Conservation (phyloP, 306 rosid species). For the Cucurbita pepo region DNA sequence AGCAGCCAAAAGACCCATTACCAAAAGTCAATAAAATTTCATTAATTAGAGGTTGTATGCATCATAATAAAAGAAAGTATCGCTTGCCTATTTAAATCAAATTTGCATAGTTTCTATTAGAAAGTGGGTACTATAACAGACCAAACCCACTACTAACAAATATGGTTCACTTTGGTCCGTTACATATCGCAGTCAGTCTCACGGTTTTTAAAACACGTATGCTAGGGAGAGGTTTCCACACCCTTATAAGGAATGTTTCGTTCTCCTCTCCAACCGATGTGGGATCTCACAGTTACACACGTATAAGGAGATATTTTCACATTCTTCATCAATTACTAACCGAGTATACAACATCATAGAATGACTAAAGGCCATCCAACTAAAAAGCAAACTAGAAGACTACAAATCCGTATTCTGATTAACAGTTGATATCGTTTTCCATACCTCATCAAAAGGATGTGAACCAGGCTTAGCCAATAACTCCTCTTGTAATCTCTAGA, state of each 20-base stretch:
- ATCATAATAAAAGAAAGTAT: neutral
- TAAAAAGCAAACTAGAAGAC: neutral
- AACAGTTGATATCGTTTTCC: neutral
- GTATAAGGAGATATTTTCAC: neutral
- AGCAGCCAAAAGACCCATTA: neutral
- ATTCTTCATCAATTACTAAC: neutral
- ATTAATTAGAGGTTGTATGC: neutral
- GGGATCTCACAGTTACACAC: no score
- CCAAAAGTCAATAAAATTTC: neutral
- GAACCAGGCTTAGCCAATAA: slow-evolving; percentile 50
- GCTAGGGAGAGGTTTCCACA: no score
- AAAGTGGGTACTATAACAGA: no score
- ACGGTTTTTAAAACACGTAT: no score
- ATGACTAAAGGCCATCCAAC: neutral
- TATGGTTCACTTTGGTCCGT: no score
- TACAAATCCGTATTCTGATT: neutral
- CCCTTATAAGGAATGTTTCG: no score
- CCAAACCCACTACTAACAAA: no score
- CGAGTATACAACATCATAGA: no score
- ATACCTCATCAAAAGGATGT: slow-evolving; percentile 84
- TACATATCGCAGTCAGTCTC: no score
- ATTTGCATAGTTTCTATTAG: neutral
- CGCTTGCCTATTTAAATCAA: neutral
- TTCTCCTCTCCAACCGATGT: no score
- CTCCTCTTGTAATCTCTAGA: slow-evolving; percentile 64